Base-by-base conservation (phyloP, 2,329 filamentous ascomycete species). In the Intubia oerlemansii region DNA sequence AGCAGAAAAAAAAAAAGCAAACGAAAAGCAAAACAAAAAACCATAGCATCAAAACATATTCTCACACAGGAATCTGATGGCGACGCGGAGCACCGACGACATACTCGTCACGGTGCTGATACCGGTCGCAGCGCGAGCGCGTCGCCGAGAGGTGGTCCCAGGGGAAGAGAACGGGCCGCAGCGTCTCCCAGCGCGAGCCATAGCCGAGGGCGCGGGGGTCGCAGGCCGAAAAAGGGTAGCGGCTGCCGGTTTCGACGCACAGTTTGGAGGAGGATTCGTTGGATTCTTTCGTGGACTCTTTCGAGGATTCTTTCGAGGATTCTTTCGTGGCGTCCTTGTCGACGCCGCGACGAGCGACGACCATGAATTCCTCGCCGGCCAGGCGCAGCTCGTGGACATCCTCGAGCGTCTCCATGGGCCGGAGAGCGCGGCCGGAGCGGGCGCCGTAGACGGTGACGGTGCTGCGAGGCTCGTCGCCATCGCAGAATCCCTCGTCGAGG, bases 381-480 rank as follows among this genome's bases (percentile, higher is more conserved):
- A 38, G 21, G 4, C 34, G 34, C 13, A 25, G 26, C 18, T 19
- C 15, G 29, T 38, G 34, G 20, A 39, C 38, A 13, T 39, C 38
- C 15, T 29, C 34, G 11, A 39, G 36, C 12, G 30, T 27, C 22
- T 33, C 27, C 24, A 38, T 20, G 5, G 60, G 66, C 17, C 31
- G 29, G 8, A 25, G 25, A 13, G 34, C 29, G 16, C 17, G 23
- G 21, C 36, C 34, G 46, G 78, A 78, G 44, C 78, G 73, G 2
- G 79, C 67, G 6, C 52, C 53, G 50, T 56, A 65, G 36, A 65
- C 52, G 13, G 51, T 49, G 5, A 60, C 56, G 2, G 53, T 54
- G 7, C 42, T 32, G 4, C 52, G 56, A 32, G 74, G 53, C 11
- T 14, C 27, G 14, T 34, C 27, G 24, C 30, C 33, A 4, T 32